Evolutionary conservation across 371 early-diverging fungal genomes (phyloP).

Genomic region (Lichtheimia hyalospora): DNA sequence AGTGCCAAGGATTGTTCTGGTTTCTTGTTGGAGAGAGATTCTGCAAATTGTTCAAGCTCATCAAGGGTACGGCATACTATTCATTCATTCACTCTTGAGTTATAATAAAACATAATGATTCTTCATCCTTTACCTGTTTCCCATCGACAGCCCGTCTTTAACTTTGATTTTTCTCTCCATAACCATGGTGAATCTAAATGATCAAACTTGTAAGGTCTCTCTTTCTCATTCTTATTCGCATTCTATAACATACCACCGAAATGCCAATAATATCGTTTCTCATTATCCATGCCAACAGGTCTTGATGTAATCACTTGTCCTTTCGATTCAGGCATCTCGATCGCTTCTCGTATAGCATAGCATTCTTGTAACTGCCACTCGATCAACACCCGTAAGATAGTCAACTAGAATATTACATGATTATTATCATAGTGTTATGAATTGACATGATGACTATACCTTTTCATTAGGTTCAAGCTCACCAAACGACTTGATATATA

Average conservation of each 20-base stretch:
- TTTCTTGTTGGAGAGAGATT: slow-evolving; percentile 9
- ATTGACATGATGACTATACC: slow-evolving; percentile 16
- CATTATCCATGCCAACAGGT: slow-evolving; percentile 30
- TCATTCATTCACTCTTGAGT: neutral
- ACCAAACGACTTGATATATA: slow-evolving; percentile 23
- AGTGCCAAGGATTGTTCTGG: slow-evolving; percentile 20
- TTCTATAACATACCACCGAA: slow-evolving; percentile 29
- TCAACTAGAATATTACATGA: slow-evolving; percentile 17
- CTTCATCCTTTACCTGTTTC: slow-evolving; percentile 16
- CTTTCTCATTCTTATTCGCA: neutral
- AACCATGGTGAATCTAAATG: slow-evolving; percentile 28
- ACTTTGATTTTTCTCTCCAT: slow-evolving; percentile 28
- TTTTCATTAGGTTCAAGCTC: slow-evolving; percentile 22
- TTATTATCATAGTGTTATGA: too few species aligned
- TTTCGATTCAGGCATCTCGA: too few species aligned
- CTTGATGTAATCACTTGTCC: neutral
- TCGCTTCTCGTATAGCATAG: slow-evolving; percentile 19
- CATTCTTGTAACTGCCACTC: slow-evolving; percentile 51
- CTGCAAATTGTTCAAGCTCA: slow-evolving; percentile 20
- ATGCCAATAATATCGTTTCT: slow-evolving; percentile 36
- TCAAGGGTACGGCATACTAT: slow-evolving; percentile 16
- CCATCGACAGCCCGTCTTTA: slow-evolving; percentile 25
- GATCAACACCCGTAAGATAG: slow-evolving; percentile 28
- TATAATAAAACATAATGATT: neutral
- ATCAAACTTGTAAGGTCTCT: neutral